Evolutionary conservation across 208 protist species (phyloP).

Genomic region (Crithidia fasciculata): DNA sequence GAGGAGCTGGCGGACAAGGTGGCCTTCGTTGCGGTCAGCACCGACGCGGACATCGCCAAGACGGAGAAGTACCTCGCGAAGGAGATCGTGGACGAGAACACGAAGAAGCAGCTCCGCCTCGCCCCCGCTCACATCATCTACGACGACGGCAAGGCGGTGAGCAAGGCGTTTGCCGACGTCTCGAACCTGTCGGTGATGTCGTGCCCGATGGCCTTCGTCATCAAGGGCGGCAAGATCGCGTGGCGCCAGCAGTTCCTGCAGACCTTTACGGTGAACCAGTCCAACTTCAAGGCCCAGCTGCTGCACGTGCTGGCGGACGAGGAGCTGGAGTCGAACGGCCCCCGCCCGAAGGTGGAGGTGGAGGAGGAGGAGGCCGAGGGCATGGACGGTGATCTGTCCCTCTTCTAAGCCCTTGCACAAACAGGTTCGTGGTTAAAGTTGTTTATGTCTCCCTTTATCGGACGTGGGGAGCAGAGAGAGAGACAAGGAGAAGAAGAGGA

Average conservation of each 20-base stretch:
- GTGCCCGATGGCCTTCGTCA: slow-evolving; percentile 90
- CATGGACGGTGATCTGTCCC: slow-evolving; percentile 90
- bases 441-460: no score
- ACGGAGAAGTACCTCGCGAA: slow-evolving; percentile 92
- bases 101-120: slow-evolving; percentile 85
- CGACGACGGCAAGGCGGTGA: slow-evolving; percentile 85
- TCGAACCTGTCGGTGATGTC: slow-evolving; percentile 88
- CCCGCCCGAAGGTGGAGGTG: slow-evolving; percentile 79
- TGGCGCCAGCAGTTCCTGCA: slow-evolving; percentile 94
- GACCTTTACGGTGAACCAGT: slow-evolving; percentile 84
- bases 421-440: not conserved
- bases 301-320: slow-evolving; percentile 77
- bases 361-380: slow-evolving; percentile 91
- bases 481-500: no score
- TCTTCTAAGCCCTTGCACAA: slow-evolving; percentile 61
- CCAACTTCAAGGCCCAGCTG: slow-evolving; percentile 91
- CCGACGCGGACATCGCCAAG: slow-evolving; percentile 87
- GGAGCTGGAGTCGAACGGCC: slow-evolving; percentile 85
- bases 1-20: slow-evolving; percentile 80
- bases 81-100: slow-evolving; percentile 91
- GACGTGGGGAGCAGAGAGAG: no score
- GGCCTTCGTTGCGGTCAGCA: slow-evolving; percentile 87
- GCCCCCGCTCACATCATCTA: slow-evolving; percentile 78
- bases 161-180: slow-evolving; percentile 77
- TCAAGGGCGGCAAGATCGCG: slow-evolving; percentile 81